Evolutionary conservation across 2,329 filamentous ascomycete species (phyloP), one percentile per base, ranked within the genome.

Genomic region (Alternaria solani): DNA sequence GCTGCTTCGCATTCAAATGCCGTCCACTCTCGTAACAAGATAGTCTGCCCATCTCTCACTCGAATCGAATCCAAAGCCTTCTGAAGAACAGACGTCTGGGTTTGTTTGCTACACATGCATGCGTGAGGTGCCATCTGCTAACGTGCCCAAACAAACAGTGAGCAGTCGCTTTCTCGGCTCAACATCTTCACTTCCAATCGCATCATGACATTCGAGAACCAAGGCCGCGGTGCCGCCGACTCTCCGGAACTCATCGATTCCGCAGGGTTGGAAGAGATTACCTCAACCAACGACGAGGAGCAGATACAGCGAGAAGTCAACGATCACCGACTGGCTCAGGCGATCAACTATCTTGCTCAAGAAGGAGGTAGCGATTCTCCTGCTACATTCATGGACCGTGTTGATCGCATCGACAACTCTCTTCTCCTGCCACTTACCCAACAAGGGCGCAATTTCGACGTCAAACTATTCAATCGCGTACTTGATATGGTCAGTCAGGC

Each of bases 261-360:
- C 28, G 65, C 57, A 12, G 61, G 59, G 18, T 43, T 47, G 2
- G 59, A 63, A 43, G 44, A 64, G 1, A 51, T 49, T 7, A 43
- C 53, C n/a, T 55, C 51, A 11, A 30, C 44, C 7, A 61, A 43
- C 47, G 34, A 57, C 9, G 41, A 57, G 30, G 56, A 62, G 14
- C 34, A 51, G 34, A 60, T 49, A 12, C 48, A 59, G 26, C 56
- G 54, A 18, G 46, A 68, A 0, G 20, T 55, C 47, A 74, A 71
- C 44, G 55, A 77, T 44, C 57, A 49, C 14, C 67, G 67, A 36
- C 65, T 77, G 11, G 60, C 57, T 20, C 67, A 73, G 62, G 72
- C 73, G 3, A 69, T 76, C 48, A 62, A 59, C 25, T 77, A 77
- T 56, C 47, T 77, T 38, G 44, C 55, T 18, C 38, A 58, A 16